Percentiles rank a stretch among this genome's conserved stretches.
These are phyloP conservation scores for Pseudogymnoascus sp. DNA, from an alignment of 2,329 filamentous ascomycete species.

Conservation along the genomic window DNA sequence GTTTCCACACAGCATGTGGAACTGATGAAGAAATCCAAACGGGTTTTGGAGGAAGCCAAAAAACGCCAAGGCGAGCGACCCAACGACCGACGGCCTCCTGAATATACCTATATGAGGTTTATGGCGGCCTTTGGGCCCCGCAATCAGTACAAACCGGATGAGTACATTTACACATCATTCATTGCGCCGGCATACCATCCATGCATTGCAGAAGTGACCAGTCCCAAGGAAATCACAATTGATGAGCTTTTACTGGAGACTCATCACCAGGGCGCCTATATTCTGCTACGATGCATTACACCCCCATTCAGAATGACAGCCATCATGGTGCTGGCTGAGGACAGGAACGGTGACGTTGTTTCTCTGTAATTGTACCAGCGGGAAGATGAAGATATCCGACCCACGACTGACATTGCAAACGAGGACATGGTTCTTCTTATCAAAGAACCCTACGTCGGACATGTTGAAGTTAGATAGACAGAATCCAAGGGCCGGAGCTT, in stretches of 20 bases:
- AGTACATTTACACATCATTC: neutral
- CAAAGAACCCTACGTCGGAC: slow-evolving; percentile 28
- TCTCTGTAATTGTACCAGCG: slow-evolving; percentile 34
- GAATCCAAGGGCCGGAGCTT: slow-evolving; percentile 40
- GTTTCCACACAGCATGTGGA: neutral
- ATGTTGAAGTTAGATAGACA: slow-evolving; percentile 35
- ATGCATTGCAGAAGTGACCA: slow-evolving; percentile 13
- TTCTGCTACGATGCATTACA: slow-evolving; percentile 21
- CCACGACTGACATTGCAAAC: slow-evolving; percentile 29
- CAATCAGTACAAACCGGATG: neutral
- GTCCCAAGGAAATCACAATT: slow-evolving; percentile 19
- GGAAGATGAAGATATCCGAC: slow-evolving; percentile 32
- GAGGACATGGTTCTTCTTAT: too few species aligned
- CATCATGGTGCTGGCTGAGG: slow-evolving; percentile 24
- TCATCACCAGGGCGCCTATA: slow-evolving; percentile 34
- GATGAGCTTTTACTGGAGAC: slow-evolving; percentile 32
- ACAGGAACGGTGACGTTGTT: slow-evolving; percentile 20
- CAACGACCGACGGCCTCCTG: neutral
- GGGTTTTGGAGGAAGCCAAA: neutral
- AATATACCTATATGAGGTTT: neutral
- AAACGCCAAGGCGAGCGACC: neutral
- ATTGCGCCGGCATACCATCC: slow-evolving; percentile 14
- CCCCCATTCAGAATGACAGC: slow-evolving; percentile 22
- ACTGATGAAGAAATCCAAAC: neutral
- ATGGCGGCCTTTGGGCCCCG: neutral